Evolutionary conservation across 2,329 filamentous ascomycete species (phyloP).

Genomic region (Domatiomyces globalis): DNA sequence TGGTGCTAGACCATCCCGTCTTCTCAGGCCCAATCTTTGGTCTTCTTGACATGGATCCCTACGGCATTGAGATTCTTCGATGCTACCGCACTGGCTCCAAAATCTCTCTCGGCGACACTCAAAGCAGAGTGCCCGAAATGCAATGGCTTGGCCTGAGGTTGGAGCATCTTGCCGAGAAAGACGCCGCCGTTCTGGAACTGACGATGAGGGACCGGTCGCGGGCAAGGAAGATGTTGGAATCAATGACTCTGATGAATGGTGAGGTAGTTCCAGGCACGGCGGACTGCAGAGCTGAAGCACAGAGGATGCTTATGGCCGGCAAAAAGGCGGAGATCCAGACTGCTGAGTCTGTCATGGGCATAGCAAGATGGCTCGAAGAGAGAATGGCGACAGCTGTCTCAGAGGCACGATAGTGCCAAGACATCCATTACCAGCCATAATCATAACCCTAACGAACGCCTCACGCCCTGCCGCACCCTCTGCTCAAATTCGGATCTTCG

Average conservation of each 20-base stretch:
- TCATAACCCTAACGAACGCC: conserved; percentile 57
- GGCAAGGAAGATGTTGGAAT: conserved; percentile 39
- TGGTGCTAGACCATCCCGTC: conserved; percentile 22
- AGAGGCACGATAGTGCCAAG: neutral
- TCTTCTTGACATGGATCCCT: conserved; percentile 47
- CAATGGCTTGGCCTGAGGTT: conserved; percentile 46
- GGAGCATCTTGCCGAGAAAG: conserved; percentile 22
- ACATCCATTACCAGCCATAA: neutral
- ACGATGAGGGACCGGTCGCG: conserved; percentile 42
- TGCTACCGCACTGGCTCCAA: conserved; percentile 50
- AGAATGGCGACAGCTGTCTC: conserved; percentile 26
- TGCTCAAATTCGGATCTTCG: conserved; percentile 69
- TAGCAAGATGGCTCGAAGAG: conserved; percentile 26
- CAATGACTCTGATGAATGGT: conserved; percentile 29
- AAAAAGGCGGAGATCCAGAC: conserved; percentile 49
- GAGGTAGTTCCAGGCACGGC: conserved; percentile 22
- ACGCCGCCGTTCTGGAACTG: conserved; percentile 30
- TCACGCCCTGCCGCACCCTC: conserved; percentile 69
- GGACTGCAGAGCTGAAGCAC: conserved; percentile 39
- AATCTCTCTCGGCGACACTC: conserved; percentile 40
- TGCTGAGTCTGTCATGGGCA: conserved; percentile 27
- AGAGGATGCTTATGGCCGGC: conserved; percentile 48
- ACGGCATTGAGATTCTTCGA: conserved; percentile 48
- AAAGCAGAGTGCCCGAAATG: conserved; percentile 34
- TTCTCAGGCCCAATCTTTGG: conserved; percentile 32